Percentiles rank a stretch among this genome's conserved stretches.
Conservation (phyloP, 345 rosid genomes). For the Tarenaya hassleriana region DNA sequence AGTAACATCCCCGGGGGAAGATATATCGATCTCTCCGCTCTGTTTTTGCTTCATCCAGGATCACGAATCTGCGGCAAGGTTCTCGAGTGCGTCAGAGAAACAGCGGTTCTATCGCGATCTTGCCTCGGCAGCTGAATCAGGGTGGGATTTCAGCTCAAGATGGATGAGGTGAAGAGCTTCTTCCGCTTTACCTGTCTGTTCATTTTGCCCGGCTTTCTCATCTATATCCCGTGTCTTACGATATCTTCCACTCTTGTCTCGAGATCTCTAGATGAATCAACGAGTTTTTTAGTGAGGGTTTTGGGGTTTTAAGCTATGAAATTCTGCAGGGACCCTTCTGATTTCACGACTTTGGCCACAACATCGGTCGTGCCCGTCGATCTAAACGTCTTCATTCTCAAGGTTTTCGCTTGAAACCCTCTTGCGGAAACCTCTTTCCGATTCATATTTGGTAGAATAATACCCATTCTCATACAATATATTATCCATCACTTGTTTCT, state of each 20-base stretch:
- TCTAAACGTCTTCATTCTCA: constrained; percentile 61
- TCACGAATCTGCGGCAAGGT: constrained; percentile 47
- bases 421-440: neutral
- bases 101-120: constrained; percentile 57
- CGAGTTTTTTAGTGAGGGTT: too few species aligned
- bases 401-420: constrained; percentile 34
- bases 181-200: neutral
- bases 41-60: constrained; percentile 41
- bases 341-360: constrained; percentile 55
- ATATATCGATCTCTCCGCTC: neutral
- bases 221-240: too few species aligned
- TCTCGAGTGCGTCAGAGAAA: constrained; percentile 41
- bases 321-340: constrained; percentile 45
- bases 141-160: constrained; percentile 86
- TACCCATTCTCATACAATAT: neutral
- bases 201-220: too few species aligned
- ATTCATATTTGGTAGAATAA: neutral
- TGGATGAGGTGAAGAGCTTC: constrained; percentile 76
- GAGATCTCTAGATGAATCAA: too few species aligned
- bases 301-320: neutral
- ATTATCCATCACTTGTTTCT: neutral
- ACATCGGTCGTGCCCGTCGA: constrained; percentile 84
- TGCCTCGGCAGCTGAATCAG: constrained; percentile 89
- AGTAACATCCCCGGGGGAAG: neutral
- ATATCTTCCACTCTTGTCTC: too few species aligned